These are phyloP conservation scores for Cladosporium sphaerospermum DNA, from an alignment of 2,329 filamentous ascomycete species.

Conservation along the genomic window DNA sequence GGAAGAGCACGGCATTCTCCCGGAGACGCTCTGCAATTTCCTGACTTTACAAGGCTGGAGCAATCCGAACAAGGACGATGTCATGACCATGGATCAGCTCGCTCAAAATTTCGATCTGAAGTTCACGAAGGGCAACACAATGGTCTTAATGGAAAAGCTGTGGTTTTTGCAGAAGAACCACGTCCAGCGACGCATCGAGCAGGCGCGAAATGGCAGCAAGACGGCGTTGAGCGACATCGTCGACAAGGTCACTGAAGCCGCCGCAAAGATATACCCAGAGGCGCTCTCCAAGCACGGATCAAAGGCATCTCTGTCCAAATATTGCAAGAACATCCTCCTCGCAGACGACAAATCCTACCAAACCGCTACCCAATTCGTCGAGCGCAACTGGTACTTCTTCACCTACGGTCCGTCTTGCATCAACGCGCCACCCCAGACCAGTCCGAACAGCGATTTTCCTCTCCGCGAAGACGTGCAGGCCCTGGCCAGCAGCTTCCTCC, in stretches of 20 bases:
- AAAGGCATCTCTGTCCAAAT: not conserved
- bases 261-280: slow-evolving; percentile 25
- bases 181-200: slow-evolving; percentile 43
- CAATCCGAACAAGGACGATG: slow-evolving; percentile 59
- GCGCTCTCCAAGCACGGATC: not conserved
- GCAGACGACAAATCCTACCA: slow-evolving; percentile 54
- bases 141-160: slow-evolving; percentile 74
- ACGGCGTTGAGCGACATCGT: slow-evolving; percentile 32
- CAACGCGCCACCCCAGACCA: slow-evolving; percentile 9
- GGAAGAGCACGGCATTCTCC: slow-evolving; percentile 52
- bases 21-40: slow-evolving; percentile 69
- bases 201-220: slow-evolving; percentile 36
- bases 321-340: slow-evolving; percentile 39
- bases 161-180: slow-evolving; percentile 71
- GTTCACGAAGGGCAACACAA: slow-evolving; percentile 86
- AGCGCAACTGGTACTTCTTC: slow-evolving; percentile 55
- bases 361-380: slow-evolving; percentile 49
- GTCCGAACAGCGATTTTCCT: slow-evolving; percentile 9
- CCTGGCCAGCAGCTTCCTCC: slow-evolving; percentile 1
- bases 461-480: slow-evolving; percentile 7
- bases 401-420: slow-evolving; percentile 16
- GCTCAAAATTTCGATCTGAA: slow-evolving; percentile 71
- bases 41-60: slow-evolving; percentile 81
- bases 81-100: slow-evolving; percentile 66
- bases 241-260: slow-evolving; percentile 24